Percentiles rank a stretch among this genome's conserved stretches.
Evolutionary conservation across 1,139 yeast genomes (phyloP).

Genomic region (Arxiozyma slooffiae): DNA sequence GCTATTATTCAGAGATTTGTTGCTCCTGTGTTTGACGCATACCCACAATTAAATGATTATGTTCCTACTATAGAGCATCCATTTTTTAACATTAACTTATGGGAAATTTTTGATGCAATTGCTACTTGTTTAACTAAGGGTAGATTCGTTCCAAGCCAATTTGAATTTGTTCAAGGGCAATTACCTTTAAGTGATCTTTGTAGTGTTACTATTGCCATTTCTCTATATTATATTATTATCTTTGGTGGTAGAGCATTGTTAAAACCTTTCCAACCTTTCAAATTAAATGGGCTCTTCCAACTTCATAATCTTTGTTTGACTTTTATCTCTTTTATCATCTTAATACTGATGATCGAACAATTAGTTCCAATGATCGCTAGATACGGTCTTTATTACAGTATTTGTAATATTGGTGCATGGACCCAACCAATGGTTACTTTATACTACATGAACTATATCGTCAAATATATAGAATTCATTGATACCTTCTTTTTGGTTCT

Average conservation of each 20-base stretch:
- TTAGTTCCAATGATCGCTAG: constrained; percentile 53
- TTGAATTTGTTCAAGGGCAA: constrained; percentile 47
- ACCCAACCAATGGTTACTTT: constrained; percentile 59
- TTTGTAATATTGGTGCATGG: constrained; percentile 60
- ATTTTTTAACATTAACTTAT: constrained; percentile 49
- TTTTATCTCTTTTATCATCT: constrained; percentile 46
- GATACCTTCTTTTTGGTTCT: constrained; percentile 72
- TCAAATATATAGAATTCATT: constrained; percentile 60
- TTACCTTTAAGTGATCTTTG: constrained; percentile 56
- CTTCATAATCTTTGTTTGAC: constrained; percentile 61
- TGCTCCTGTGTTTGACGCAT: constrained; percentile 12
- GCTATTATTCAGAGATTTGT: constrained; percentile 9
- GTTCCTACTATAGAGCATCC: constrained; percentile 50
- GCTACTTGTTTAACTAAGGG: constrained; percentile 42
- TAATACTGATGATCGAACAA: constrained; percentile 60
- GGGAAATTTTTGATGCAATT: constrained; percentile 48
- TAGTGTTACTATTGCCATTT: constrained; percentile 49
- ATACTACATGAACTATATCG: constrained; percentile 66
- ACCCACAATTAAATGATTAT: constrained; percentile 23
- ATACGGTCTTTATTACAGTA: constrained; percentile 59
- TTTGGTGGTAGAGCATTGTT: constrained; percentile 61
- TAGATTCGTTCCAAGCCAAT: constrained; percentile 49
- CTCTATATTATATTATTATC: constrained; percentile 51
- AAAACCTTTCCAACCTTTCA: constrained; percentile 44
- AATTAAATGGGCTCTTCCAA: constrained; percentile 58